Evolutionary conservation across 208 protist species (phyloP).

Genomic region (Leishmania gerbilli): DNA sequence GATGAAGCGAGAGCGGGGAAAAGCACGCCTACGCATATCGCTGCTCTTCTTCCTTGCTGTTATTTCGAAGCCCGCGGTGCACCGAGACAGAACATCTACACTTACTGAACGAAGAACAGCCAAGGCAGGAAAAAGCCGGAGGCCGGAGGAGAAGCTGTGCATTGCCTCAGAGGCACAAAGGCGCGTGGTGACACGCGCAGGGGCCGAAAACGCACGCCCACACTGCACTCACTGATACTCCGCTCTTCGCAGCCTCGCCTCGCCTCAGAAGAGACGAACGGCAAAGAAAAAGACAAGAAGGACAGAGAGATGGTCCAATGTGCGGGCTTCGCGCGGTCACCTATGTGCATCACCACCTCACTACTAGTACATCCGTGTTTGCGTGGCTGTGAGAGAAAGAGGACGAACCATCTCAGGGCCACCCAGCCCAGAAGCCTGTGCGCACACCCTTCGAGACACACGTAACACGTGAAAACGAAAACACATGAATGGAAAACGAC

Average conservation of each 20-base stretch:
- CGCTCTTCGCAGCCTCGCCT: too few relatives aligned
- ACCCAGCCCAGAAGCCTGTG: neutral
- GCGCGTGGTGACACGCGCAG: neutral
- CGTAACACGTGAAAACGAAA: neutral
- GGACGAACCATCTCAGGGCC: too few relatives aligned
- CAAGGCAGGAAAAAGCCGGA: neutral
- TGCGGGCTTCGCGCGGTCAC: neutral
- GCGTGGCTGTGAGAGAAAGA: neutral
- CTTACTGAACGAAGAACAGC: neutral
- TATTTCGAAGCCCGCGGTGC: neutral
- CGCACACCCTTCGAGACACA: neutral
- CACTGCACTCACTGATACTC: too few relatives aligned
- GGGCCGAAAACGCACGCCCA: neutral
- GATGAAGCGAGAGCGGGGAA: neutral
- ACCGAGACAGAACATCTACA: neutral
- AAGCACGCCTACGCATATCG: neutral
- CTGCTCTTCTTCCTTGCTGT: neutral
- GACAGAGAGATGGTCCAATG: neutral
- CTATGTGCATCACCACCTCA: neutral
- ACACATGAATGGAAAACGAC: neutral
- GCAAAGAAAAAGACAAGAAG: neutral
- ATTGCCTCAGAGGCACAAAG: neutral
- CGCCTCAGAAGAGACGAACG: neutral
- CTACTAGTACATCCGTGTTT: constrained; percentile 6
- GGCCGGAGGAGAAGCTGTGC: neutral